Base-by-base conservation (phyloP, 2,329 filamentous ascomycete species). In the Colletotrichum sp. region DNA sequence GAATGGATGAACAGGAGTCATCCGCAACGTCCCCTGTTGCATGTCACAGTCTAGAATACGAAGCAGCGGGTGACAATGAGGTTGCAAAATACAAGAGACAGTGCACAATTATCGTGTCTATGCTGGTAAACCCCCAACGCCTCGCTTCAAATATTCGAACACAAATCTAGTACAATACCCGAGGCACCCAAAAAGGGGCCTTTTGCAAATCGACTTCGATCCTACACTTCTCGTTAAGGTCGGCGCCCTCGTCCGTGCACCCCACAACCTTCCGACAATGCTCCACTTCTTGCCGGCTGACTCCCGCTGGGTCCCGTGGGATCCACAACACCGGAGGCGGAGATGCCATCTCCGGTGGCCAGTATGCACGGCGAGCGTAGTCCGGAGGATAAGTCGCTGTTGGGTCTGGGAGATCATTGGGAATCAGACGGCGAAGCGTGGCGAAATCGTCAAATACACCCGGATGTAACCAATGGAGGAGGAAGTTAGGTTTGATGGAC, bases 391-490 rank as follows among this genome's bases (percentile, higher is more conserved):
- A 94, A 16, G 76, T 74, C 25, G 77, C 30, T 1, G 77, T 77
- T 13, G 80, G 79, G 25, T 83, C 81, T 0, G 81, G 80, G 9
- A 78, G 66, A 39, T 78, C 77, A 12, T 39, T 48, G 3, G 79
- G 78, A 8, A 80, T 72, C 56, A 61, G 52, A 39, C 68, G 79
- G 6, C 2, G 89, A 85, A 76, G 86, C 80, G 65, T 84, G 82
- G 70, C 67, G 81, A 97, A 97, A 84, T 95, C 92, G 78, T 91
- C 88, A 83, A 96, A 94, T 66, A 92, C 88, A 85, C 96, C 94
- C 0, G 96, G 96, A 78, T 94, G 93, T 71, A 98, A 85, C 87
- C 94, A 98, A 77, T 91, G 92, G 58, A 88, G 83, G 66, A 95
- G 78, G 65, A 94, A 83, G 74, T 90, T 90, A 16, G 86, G 86